Conservation (phyloP, 2,329 filamentous ascomycete genomes). For the Chrysosphaeria jannelii region DNA sequence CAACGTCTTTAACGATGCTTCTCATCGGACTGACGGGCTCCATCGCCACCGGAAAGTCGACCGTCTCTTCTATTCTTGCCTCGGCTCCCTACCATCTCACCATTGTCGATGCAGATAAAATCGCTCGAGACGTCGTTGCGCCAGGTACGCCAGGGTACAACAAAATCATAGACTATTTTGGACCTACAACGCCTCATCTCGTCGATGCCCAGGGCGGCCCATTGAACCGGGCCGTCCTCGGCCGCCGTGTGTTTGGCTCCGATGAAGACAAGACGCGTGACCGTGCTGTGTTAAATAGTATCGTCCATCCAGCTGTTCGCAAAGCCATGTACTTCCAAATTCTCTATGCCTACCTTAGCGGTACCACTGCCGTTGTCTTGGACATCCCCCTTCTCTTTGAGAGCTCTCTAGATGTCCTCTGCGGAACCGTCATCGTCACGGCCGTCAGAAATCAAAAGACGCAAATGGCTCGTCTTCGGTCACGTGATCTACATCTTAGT, state of each 20-base stretch:
- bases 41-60: conserved; percentile 95
- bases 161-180: conserved; percentile 58
- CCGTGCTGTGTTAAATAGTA: conserved; percentile 51
- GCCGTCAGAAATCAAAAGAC: conserved; percentile 50
- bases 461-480: conserved; percentile 53
- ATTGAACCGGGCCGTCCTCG: conserved; percentile 63
- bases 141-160: conserved; percentile 65
- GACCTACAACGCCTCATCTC: conserved; percentile 56
- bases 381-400: conserved; percentile 87
- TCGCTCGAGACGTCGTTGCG: conserved; percentile 81
- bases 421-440: conserved; percentile 64
- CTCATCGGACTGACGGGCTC: conserved; percentile 89
- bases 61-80: conserved; percentile 60
- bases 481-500: conserved; percentile 46
- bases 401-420: conserved; percentile 56
- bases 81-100: conserved; percentile 59
- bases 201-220: conserved; percentile 15
- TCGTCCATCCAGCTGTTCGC: conserved; percentile 77
- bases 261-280: conserved; percentile 39
- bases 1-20: no score
- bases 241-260: conserved; percentile 60
- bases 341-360: conserved; percentile 38
- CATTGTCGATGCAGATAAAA: conserved; percentile 75
- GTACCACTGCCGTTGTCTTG: conserved; percentile 67
- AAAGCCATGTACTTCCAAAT: conserved; percentile 52